Percentiles rank a stretch among this genome's conserved stretches.
These are phyloP conservation scores for Blastobotrys proliferans DNA, from an alignment of 1,139 yeast species.

Conservation along the genomic window DNA sequence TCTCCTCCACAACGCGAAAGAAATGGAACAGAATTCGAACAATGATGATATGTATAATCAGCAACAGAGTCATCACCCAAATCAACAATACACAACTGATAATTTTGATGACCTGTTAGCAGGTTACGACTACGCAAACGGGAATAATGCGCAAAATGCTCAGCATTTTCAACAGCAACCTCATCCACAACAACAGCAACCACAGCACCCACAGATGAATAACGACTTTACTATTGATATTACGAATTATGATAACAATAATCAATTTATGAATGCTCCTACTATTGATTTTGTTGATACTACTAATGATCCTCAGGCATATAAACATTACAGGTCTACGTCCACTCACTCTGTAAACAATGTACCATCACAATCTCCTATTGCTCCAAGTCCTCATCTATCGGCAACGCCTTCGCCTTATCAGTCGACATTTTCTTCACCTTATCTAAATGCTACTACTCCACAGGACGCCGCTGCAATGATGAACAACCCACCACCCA, in stretches of 20 bases:
- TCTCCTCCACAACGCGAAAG: too few relatives aligned
- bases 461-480: conserved; percentile 6
- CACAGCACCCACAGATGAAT: not conserved
- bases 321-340: conserved; percentile 16
- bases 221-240: too few relatives aligned
- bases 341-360: conserved; percentile 19
- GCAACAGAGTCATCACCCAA: conserved; percentile 5
- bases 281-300: not conserved
- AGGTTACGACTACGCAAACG: conserved; percentile 6
- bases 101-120: conserved; percentile 10
- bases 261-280: conserved; percentile 1
- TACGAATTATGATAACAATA: not conserved
- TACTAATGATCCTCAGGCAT: not conserved
- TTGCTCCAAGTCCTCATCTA: conserved; percentile 13
- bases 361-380: too few relatives aligned
- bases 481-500: not conserved
- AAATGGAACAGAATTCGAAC: too few relatives aligned
- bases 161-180: not conserved
- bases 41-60: conserved; percentile 7
- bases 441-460: conserved; percentile 17
- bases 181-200: not conserved
- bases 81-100: conserved; percentile 7
- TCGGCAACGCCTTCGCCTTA: conserved; percentile 22
- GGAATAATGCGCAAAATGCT: not conserved
- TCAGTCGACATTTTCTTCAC: conserved; percentile 19